Conservation (phyloP, 2,329 filamentous ascomycete genomes). For the Akanthomyces dipterigenus region DNA sequence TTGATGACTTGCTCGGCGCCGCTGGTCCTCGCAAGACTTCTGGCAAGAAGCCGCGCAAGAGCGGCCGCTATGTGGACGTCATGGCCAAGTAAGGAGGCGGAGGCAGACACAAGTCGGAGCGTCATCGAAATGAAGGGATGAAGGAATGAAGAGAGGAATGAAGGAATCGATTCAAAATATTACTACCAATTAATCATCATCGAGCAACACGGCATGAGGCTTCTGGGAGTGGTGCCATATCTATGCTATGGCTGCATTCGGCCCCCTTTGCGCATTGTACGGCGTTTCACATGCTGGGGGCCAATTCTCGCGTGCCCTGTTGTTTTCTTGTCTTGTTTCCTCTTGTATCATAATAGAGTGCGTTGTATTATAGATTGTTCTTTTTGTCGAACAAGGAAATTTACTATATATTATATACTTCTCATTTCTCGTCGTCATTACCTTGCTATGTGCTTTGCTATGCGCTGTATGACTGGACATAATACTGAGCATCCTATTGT, state of each 20-base stretch:
- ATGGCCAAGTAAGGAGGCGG: conserved; percentile 61
- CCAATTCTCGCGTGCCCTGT: background rate
- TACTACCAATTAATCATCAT: conserved; percentile 1
- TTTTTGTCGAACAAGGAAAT: background rate
- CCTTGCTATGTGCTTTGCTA: background rate
- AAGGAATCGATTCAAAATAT: background rate
- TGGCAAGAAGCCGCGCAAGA: conserved; percentile 68
- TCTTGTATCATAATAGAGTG: conserved; percentile 7
- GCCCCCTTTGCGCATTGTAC: background rate
- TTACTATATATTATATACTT: conserved; percentile 10
- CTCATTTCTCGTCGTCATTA: background rate
- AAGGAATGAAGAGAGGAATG: background rate
- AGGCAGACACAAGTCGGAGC: background rate
- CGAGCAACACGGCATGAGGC: background rate
- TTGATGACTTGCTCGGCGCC: conserved; percentile 83
- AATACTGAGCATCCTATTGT: conserved; percentile 27
- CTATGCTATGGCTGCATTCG: background rate
- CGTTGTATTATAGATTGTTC: conserved; percentile 10
- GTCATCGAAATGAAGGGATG: no score
- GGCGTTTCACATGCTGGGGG: conserved; percentile 4
- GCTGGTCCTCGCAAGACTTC: conserved; percentile 61
- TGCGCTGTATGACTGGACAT: conserved; percentile 37
- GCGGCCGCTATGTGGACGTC: conserved; percentile 88
- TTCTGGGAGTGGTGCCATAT: background rate
- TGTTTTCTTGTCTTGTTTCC: conserved; percentile 1